Base-by-base conservation (phyloP, 805 yeast genomes). In the Naumovozyma baii region DNA sequence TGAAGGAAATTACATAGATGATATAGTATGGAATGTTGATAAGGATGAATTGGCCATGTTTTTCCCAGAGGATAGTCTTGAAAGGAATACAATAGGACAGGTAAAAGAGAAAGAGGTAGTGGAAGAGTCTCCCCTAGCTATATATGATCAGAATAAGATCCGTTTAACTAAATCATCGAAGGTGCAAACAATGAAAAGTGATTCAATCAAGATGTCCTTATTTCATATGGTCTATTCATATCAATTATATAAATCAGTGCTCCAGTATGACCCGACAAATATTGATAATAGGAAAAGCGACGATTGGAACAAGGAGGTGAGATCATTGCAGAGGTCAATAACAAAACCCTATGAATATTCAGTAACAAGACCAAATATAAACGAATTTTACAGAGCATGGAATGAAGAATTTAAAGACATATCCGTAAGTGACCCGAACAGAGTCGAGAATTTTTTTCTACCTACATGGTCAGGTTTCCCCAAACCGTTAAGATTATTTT, bases 381-480 rank as follows among this genome's bases (percentile, higher is more conserved):
- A 31, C 12, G 37, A 9, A 14, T 55, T 56, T 44, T 58, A 58
- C 37, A 26, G 33, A 8, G 35, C 38, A 31, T 58, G 63, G 63
- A 51, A 42, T 26, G 20, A 39, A 5, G 51, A 49, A n/a, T 48
- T 46, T 29, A 35, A 30, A 5, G 40, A 45, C 10, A 31, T 46
- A 2, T 35, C 47, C 15, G 33, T 39, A 15, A 44, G 43, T 25
- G 37, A 49, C 15, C 26, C 26, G 26, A 41, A 36, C 30, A 44
- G 42, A 22, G 32, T 51, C 3, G 56, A 51, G 41, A 49, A 53
- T 26, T 52, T 52, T 17, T 47, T 46, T 33, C 37, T 56, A 26
- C 63, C 63, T 7, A 49, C 50, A 31, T 57, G 59, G 54, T 33
- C 41, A 18, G 16, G 36, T 16, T 59, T 47, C 32, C 62, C 62